A percentile compares a stretch with the other conserved stretches of the same genome.
These are phyloP conservation scores for Citrullus mucosospermus DNA, from an alignment of 306 rosid genomes.

Conservation along the genomic window DNA sequence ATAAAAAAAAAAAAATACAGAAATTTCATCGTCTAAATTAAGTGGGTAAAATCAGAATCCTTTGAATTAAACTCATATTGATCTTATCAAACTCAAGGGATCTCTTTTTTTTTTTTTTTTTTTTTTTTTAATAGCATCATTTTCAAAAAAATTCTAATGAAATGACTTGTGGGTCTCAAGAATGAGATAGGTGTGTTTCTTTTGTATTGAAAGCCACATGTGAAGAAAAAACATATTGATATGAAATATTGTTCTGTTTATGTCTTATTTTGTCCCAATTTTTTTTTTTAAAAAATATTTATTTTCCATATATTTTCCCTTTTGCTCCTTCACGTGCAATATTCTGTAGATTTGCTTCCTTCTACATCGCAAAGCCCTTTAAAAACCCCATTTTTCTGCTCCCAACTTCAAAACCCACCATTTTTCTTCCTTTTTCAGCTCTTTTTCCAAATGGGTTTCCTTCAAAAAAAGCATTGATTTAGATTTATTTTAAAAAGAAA, in stretches of 20 bases:
- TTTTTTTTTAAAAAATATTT: not conserved
- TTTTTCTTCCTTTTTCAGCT: not conserved
- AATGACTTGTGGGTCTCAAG: conserved; percentile 7
- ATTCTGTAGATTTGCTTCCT: conserved; percentile 29
- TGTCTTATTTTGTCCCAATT: not conserved
- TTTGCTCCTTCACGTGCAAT: conserved; percentile 54
- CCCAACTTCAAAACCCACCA: not conserved
- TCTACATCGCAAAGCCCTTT: conserved; percentile 21
- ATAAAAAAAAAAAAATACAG: not conserved
- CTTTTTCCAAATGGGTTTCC: not conserved
- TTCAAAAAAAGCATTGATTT: not conserved
- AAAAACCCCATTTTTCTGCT: not conserved
- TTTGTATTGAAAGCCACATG: not conserved
- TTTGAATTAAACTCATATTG: not conserved
- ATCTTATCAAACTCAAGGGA: not conserved
- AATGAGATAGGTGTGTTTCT: not conserved
- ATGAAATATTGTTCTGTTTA: conserved; percentile 1
- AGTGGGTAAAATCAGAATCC: not conserved
- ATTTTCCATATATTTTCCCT: too few species aligned
- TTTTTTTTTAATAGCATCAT: not conserved
- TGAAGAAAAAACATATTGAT: not conserved
- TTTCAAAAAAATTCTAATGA: not conserved
- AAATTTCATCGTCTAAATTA: not conserved
- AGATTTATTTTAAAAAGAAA: conserved; percentile 2
- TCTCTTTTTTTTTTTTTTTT: not conserved